Conservation (phyloP, 495 filamentous ascomycete species). For the Geoglossum glabrum region DNA sequence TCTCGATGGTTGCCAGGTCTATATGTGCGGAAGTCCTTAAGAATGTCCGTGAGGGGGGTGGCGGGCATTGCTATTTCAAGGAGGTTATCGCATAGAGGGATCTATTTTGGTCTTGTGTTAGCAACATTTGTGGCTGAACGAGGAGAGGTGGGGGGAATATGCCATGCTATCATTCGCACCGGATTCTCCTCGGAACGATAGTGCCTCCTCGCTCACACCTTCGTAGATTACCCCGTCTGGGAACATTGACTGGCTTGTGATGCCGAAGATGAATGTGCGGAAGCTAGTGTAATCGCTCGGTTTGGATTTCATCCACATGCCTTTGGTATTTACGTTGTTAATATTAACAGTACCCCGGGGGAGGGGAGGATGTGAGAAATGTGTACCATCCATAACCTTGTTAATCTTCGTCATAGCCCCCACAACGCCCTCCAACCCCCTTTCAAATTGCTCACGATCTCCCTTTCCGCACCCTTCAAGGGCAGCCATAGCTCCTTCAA, state of each 20-base stretch:
- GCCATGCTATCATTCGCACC: slow-evolving; percentile 80
- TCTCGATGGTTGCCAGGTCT: slow-evolving; percentile 67
- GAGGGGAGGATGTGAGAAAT: not conserved
- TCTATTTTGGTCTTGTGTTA: slow-evolving; percentile 22
- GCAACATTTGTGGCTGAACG: not conserved
- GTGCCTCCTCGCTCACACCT: slow-evolving; percentile 48
- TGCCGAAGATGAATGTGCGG: slow-evolving; percentile 88
- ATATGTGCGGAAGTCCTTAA: slow-evolving; percentile 70
- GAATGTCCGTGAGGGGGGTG: slow-evolving; percentile 67
- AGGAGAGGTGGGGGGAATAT: slow-evolving; percentile 6
- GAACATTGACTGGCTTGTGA: slow-evolving; percentile 79
- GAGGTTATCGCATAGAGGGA: slow-evolving; percentile 71
- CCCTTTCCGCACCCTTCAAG: slow-evolving; percentile 35
- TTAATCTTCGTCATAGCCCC: slow-evolving; percentile 50
- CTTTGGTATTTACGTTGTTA: slow-evolving; percentile 15
- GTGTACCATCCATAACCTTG: slow-evolving; percentile 52
- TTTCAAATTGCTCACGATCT: slow-evolving; percentile 36
- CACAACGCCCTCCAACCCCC: slow-evolving; percentile 39
- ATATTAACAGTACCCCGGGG: not conserved
- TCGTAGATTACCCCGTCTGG: slow-evolving; percentile 76
- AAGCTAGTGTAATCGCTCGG: slow-evolving; percentile 62
- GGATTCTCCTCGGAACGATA: slow-evolving; percentile 67
- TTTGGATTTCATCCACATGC: slow-evolving; percentile 73
- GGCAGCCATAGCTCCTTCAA: slow-evolving; percentile 43
- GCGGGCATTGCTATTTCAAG: slow-evolving; percentile 60